These are phyloP conservation scores for Penicillium steckii DNA, from an alignment of 495 filamentous ascomycete genomes.

Conservation along the genomic window DNA sequence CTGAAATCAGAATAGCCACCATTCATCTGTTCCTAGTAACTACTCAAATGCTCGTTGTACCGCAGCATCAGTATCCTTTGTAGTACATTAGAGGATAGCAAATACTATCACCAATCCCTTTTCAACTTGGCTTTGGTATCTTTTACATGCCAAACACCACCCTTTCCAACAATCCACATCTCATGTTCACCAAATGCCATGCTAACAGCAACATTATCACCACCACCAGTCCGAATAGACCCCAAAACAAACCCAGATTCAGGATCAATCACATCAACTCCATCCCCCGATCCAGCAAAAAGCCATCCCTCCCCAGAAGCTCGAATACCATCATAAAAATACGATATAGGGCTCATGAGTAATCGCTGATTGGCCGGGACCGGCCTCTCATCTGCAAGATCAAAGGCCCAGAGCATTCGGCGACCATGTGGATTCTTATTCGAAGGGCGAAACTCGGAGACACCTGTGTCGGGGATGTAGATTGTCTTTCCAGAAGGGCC, in stretches of 20 bases:
- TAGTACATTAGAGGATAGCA: no score
- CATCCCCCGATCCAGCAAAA: constrained; percentile 77
- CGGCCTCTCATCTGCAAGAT: constrained; percentile 73
- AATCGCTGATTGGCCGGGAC: constrained; percentile 11
- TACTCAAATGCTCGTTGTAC: not conserved
- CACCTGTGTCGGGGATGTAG: constrained; percentile 78
- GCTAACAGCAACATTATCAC: constrained; percentile 13
- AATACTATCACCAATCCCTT: constrained; percentile 3
- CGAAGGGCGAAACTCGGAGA: constrained; percentile 64
- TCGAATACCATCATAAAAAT: constrained; percentile 72
- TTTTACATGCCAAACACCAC: constrained; percentile 11
- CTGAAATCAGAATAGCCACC: not conserved
- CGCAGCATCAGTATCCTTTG: not conserved
- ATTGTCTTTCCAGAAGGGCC: constrained; percentile 79
- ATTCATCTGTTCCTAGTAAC: not conserved
- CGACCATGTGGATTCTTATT: constrained; percentile 50
- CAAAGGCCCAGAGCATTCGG: constrained; percentile 56
- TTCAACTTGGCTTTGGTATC: constrained; percentile 5
- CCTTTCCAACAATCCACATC: constrained; percentile 7
- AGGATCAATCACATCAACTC: constrained; percentile 79
- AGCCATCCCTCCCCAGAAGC: constrained; percentile 65
- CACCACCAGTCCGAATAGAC: constrained; percentile 12
- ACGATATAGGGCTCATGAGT: constrained; percentile 11
- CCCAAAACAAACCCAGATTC: constrained; percentile 53
- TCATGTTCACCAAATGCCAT: constrained; percentile 13